Evolutionary conservation across 176 grass and related monocot species (phyloP).

Genomic region (Pontederia crassipes): DNA sequence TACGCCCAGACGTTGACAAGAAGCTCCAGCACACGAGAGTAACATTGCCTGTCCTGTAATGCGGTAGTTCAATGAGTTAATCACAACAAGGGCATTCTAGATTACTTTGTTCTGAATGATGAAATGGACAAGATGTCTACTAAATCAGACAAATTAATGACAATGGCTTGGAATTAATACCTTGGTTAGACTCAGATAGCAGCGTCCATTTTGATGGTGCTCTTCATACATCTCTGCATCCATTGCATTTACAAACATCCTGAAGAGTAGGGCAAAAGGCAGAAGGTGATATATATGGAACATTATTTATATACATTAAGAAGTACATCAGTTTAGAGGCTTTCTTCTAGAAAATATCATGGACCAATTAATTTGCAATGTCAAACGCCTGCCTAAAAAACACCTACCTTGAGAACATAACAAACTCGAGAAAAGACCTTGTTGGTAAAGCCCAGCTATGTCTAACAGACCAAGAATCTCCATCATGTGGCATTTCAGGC

Average conservation of each 20-base stretch:
- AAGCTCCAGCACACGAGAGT: constrained; percentile 72
- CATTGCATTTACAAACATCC: constrained; percentile 88
- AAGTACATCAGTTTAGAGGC: not conserved
- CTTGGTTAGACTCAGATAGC: constrained; percentile 61
- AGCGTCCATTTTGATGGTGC: constrained; percentile 60
- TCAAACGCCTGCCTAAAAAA: too few relatives aligned
- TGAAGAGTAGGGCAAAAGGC: constrained; percentile 23
- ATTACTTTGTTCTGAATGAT: constrained; percentile 11
- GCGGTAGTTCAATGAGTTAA: too few relatives aligned
- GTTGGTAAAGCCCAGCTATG: constrained; percentile 95
- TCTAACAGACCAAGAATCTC: constrained; percentile 85
- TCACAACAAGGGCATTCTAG: too few relatives aligned
- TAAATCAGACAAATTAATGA: constrained; percentile 15
- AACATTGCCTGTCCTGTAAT: constrained; percentile 76
- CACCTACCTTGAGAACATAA: constrained; percentile 92
- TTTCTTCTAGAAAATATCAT: not conserved
- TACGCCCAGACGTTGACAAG: constrained; percentile 90
- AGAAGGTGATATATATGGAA: too few relatives aligned
- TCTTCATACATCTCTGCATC: constrained; percentile 77
- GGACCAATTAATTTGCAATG: too few relatives aligned
- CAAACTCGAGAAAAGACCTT: constrained; percentile 86
- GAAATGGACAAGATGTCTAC: not conserved
- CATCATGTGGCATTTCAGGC: constrained; percentile 65
- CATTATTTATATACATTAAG: too few relatives aligned
- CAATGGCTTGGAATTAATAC: constrained; percentile 25